phyloP scores from a whole-genome alignment of 495 filamentous ascomycete genomes.

The Penicillium diatomitis region DNA sequence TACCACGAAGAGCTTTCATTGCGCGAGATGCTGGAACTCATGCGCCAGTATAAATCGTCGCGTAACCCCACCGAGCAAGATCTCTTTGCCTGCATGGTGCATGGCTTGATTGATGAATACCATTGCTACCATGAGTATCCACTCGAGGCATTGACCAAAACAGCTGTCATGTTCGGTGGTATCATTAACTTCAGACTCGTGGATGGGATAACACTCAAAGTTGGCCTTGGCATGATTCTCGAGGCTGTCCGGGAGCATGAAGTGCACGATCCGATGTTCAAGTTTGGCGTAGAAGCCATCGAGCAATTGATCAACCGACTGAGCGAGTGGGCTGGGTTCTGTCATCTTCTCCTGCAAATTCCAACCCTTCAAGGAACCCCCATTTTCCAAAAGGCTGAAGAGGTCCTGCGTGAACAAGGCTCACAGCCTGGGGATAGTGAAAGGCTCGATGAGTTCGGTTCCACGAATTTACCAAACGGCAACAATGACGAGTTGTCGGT shows the following conservation, averaged over 20 bases:
- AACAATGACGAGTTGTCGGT: constrained; percentile 48
- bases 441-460: constrained; percentile 28
- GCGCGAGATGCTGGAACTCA: constrained; percentile 66
- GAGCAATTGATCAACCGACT: constrained; percentile 75
- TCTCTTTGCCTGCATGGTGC: constrained; percentile 96
- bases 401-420: constrained; percentile 61
- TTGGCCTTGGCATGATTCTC: constrained; percentile 89
- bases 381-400: constrained; percentile 70
- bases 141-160: constrained; percentile 84
- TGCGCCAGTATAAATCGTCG: constrained; percentile 79
- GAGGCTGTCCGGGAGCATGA: constrained; percentile 81
- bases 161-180: constrained; percentile 91
- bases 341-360: constrained; percentile 69
- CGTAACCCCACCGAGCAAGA: constrained; percentile 78
- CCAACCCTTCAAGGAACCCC: constrained; percentile 75
- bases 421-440: constrained; percentile 26
- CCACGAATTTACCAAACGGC: constrained; percentile 51
- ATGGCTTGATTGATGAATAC: constrained; percentile 96
- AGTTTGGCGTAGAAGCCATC: constrained; percentile 95
- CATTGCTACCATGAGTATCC: constrained; percentile 91
- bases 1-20: constrained; percentile 81
- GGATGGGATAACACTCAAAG: constrained; percentile 78
- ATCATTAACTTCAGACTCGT: constrained; percentile 91
- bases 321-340: constrained; percentile 88
- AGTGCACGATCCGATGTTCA: constrained; percentile 84